A percentile compares a stretch with the other conserved stretches of the same genome.
phyloP scores from a whole-genome alignment of 2,329 filamentous ascomycete species.

The Leptographium procerum region DNA sequence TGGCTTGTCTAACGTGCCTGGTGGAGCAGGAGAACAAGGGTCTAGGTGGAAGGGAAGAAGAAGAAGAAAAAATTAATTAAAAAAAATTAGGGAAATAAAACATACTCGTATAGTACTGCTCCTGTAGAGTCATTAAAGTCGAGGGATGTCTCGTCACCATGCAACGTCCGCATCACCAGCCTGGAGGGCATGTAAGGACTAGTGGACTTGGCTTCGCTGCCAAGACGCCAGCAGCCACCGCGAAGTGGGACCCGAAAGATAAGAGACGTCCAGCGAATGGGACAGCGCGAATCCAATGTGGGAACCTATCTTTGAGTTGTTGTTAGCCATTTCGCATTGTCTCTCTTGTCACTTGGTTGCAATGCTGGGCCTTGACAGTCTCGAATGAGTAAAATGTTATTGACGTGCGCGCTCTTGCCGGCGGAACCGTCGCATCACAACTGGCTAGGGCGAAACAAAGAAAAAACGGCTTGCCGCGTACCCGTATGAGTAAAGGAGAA shows the following conservation, averaged over 20 bases:
- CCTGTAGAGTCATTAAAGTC: not conserved
- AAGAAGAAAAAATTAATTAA: not conserved
- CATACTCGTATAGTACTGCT: too few relatives aligned
- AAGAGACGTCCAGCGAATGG: slow-evolving; percentile 9
- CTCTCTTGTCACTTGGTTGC: not conserved
- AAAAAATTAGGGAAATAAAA: not conserved
- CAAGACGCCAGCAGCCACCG: slow-evolving; percentile 10
- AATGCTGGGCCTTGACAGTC: not conserved
- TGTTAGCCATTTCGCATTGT: not conserved
- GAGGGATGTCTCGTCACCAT: not conserved
- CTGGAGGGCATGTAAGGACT: not conserved
- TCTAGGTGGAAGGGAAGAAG: not conserved
- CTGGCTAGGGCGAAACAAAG: not conserved
- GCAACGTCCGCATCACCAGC: not conserved
- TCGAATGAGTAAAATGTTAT: not conserved
- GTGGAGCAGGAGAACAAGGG: not conserved
- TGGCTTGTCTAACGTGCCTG: not conserved
- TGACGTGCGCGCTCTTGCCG: not conserved
- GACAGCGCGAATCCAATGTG: slow-evolving; percentile 5
- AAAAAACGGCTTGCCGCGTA: too few relatives aligned
- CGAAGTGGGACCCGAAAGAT: slow-evolving; percentile 11
- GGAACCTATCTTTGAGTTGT: not conserved
- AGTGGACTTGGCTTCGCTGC: slow-evolving; percentile 6
- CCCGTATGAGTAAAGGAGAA: not conserved
- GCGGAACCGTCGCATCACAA: not conserved